Evolutionary conservation across 306 rosid species (phyloP), one percentile per base, ranked within the genome.

Genomic region (Pyrus pyrifolia): DNA sequence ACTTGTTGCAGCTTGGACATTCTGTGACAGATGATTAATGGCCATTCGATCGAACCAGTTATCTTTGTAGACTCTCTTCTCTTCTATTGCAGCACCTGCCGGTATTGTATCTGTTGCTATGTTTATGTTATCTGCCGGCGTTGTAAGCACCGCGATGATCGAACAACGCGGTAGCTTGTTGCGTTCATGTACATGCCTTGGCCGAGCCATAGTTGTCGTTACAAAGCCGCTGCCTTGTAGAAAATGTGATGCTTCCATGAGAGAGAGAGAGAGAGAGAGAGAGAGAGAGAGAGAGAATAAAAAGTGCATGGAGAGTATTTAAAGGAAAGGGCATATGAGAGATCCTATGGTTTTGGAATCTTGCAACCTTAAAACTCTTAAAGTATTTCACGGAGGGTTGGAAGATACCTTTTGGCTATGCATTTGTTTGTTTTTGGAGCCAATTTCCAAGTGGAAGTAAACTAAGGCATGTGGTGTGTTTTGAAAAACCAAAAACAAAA

Each of bases 1-100:
- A 94, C 99, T 96, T 87, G 97, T 81, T n/a, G 93, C 89, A 30
- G 85, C 89, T 78, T 96, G 99, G 70, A 96, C 87, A 13, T 81
- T 82, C 75, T 77, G 78, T 6, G 98, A 92, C 11, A 96, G 87
- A 84, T 96, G 83, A 71, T 85, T 69, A 70, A 84, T 92, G 65
- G 98, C 98, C 10, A 96, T 45, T 17, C 68, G 89, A 80, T 96
- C 93, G 58, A 92, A 88, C 87, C 91, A 91, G 76, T 61, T 92
- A 59, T 96, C 98, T 2, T 78, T 87, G 71, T 83, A 86, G 68
- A 53, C 79, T 70, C 30, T 80, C 31, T 74, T 69, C 62, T 51
- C 82, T 60, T 57, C 51, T 23, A 31, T 66, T 55, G 31, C 80
- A 5, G 58, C 65, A 55, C 44, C 76, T 1, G 74, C 69, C 2